Evolutionary conservation across 106 monocot genomes (phyloP), one percentile per base, ranked within the genome.

Genomic region (Allium fistulosum): DNA sequence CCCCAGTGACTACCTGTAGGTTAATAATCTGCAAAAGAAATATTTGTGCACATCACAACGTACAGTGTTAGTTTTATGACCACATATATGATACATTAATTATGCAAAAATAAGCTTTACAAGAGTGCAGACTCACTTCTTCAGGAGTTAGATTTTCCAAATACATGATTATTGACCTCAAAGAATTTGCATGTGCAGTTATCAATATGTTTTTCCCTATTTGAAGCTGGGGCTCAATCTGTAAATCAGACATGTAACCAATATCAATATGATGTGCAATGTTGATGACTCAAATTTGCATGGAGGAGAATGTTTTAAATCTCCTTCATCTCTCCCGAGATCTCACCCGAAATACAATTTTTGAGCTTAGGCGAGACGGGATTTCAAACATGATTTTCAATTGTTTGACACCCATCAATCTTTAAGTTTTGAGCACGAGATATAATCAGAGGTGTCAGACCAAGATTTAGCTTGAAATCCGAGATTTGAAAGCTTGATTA

Each of bases 151-250:
- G 69, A 63, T 84, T 77, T 66, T 90, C 93, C 22, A 94, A 84
- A 74, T 94, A 90, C 93, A 94, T 94, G 48, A 94, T 90, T 28
- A 94, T 89, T 17, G 93, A 94, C 62, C 93, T 81, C 50, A 94
- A 78, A 16, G 93, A 90, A 65, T 94, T 90, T 10, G 86, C 93
- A 82, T 94, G 93, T 10, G 93, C 93, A 66, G 93, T 83, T 73
- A 94, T 86, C 86, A 90, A 71, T 58, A 94, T 71, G 74, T 90
- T 79, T 58, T 90, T 86, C 17, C 93, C 90, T 55, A 46, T 52
- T 65, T 73, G 47, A 48, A 94, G 81, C 51, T 84, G 77, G 64
- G 86, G 93, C 69, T 82, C 84, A 82, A 94, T 87, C 93, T 94
- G 75, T 50, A 22, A 22, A 22, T 22, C 22, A 22, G 22, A 22